Evolutionary conservation across 371 early-diverging fungal species (phyloP).

Genomic region (Neoconidiobolus thromboides): DNA sequence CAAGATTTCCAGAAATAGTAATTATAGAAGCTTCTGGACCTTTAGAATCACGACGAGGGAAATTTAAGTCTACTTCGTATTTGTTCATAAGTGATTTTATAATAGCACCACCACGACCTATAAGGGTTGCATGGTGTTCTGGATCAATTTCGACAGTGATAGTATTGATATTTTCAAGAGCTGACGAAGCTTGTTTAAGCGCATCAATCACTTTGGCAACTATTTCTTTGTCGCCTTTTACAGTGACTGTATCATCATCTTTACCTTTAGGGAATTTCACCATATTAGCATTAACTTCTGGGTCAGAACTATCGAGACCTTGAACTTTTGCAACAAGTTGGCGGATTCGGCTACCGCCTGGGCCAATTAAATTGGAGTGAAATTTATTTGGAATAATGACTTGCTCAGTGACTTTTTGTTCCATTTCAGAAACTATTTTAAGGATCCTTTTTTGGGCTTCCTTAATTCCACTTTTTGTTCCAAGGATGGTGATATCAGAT

Average conservation of each 20-base stretch:
- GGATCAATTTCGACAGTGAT: constrained; percentile 22
- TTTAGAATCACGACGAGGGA: constrained; percentile 18
- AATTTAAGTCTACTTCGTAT: constrained; percentile 33
- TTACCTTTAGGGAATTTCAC: constrained; percentile 26
- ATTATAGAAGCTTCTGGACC: constrained; percentile 15
- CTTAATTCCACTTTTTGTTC: constrained; percentile 27
- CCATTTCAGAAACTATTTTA: constrained; percentile 27
- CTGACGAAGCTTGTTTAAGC: constrained; percentile 25
- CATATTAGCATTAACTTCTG: constrained; percentile 18
- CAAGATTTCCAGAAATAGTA: constrained; percentile 33
- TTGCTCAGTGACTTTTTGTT: constrained; percentile 20
- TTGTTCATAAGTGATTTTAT: constrained; percentile 27
- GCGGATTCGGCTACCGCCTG: constrained; percentile 45
- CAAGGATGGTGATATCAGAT: constrained; percentile 34
- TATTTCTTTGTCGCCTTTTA: constrained; percentile 29
- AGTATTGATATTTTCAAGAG: constrained; percentile 16
- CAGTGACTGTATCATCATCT: constrained; percentile 19
- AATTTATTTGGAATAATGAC: constrained; percentile 33
- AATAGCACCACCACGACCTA: constrained; percentile 38
- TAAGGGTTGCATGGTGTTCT: constrained; percentile 31
- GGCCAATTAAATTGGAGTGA: constrained; percentile 62
- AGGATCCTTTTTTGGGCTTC: constrained; percentile 26
- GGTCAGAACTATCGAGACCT: constrained; percentile 27
- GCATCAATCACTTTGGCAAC: constrained; percentile 26
- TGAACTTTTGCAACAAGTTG: constrained; percentile 39